phyloP scores from a whole-genome alignment of 257 asterid species.

The Solanum gandarillasii region DNA sequence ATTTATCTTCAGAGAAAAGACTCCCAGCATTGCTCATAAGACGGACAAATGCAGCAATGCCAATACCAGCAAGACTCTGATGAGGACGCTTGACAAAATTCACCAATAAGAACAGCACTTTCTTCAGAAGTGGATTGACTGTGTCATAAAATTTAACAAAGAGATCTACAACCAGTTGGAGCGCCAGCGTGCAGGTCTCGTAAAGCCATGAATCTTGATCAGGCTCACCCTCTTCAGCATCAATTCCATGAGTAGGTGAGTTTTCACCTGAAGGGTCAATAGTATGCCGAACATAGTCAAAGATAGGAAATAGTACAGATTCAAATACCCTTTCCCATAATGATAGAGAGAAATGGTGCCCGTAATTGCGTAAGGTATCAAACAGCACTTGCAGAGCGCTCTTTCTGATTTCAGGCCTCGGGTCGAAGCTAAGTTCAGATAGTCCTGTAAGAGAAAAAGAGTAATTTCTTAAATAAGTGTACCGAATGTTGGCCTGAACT shows the following conservation, averaged over 20 bases:
- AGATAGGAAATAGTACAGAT: conserved; percentile 87
- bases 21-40: conserved; percentile 95
- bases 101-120: conserved; percentile 73
- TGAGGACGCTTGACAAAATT: conserved; percentile 95
- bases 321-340: conserved; percentile 98
- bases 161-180: conserved; percentile 94
- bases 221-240: conserved; percentile 54
- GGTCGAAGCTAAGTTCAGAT: conserved; percentile 96
- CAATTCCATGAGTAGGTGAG: conserved; percentile 30
- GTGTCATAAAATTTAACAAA: conserved; percentile 89
- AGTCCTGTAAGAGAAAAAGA: conserved; percentile 45
- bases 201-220: conserved; percentile 98
- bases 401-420: conserved; percentile 91
- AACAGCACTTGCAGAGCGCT: conserved; percentile 88
- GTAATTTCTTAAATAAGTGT: neutral
- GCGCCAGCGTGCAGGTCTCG: conserved; percentile 96
- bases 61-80: conserved; percentile 96
- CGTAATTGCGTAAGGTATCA: conserved; percentile 87
- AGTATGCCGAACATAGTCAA: conserved; percentile 86
- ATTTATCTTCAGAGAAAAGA: conserved; percentile 83
- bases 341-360: conserved; percentile 83
- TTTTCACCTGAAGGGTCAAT: conserved; percentile 76
- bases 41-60: conserved; percentile 99
- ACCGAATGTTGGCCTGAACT: neutral
- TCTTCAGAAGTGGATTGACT: conserved; percentile 82